These are phyloP conservation scores for Aspergillus conjunctus DNA, from an alignment of 495 filamentous ascomycete genomes.

Conservation along the genomic window DNA sequence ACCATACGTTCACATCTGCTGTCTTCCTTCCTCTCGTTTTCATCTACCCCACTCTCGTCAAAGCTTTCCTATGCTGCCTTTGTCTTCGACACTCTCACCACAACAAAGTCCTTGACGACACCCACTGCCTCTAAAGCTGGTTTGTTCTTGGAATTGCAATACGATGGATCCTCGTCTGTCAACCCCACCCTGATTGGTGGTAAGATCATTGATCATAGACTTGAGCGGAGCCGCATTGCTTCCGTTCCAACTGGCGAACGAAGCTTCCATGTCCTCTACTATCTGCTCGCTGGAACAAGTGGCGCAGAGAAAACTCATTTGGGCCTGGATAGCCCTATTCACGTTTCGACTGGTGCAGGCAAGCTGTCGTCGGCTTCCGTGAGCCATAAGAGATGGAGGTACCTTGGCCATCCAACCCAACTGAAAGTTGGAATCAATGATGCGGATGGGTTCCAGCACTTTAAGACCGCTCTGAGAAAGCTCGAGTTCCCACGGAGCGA, in stretches of 20 bases:
- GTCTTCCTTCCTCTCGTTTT: conserved; percentile 79
- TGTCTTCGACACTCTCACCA: conserved; percentile 92
- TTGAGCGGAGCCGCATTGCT: conserved; percentile 88
- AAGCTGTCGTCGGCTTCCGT: conserved; percentile 55
- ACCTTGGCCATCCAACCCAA: conserved; percentile 93
- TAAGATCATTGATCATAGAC: conserved; percentile 88
- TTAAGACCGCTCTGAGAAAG: conserved; percentile 93
- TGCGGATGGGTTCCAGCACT: conserved; percentile 90
- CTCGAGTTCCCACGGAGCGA: conserved; percentile 90
- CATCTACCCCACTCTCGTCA: conserved; percentile 85
- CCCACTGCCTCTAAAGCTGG: conserved; percentile 95
- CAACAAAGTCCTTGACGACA: conserved; percentile 95
- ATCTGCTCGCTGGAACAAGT: conserved; percentile 89
- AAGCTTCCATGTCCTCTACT: conserved; percentile 95
- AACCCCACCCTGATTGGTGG: conserved; percentile 86
- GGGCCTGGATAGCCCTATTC: conserved; percentile 67
- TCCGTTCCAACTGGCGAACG: conserved; percentile 92
- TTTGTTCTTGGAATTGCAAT: conserved; percentile 93
- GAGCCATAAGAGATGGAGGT: conserved; percentile 83
- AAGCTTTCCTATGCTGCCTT: conserved; percentile 93
- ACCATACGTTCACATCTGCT: conserved; percentile 88
- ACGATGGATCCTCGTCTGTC: conserved; percentile 81
- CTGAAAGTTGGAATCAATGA: conserved; percentile 97
- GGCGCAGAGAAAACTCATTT: conserved; percentile 86
- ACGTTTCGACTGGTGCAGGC: conserved; percentile 41